A percentile compares a stretch with the other conserved stretches of the same genome.
Conservation (phyloP, 441 rosid species). For the Theobroma grandiflorum region DNA sequence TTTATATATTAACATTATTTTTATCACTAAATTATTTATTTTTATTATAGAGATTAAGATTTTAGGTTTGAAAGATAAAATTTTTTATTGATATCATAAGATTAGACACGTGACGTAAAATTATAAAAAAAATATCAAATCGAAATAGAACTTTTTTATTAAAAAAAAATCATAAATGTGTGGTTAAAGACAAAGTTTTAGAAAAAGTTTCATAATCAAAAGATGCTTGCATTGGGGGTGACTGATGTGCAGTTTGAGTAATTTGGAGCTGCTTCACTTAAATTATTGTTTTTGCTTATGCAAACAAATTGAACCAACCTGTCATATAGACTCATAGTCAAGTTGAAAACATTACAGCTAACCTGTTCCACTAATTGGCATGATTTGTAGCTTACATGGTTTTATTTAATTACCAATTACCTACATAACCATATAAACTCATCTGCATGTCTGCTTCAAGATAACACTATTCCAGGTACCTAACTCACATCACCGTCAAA, state of each 20-base stretch:
- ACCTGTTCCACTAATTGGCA: constrained; percentile 25
- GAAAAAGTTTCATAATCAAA: too few species aligned
- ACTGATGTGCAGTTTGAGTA: constrained; percentile 9
- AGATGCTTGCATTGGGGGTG: not conserved
- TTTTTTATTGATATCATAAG: too few species aligned
- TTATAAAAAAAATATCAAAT: too few species aligned
- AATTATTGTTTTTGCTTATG: constrained; percentile 7
- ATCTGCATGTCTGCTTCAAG: not conserved
- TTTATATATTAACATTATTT: too few species aligned
- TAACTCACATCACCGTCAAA: not conserved
- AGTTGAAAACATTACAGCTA: not conserved
- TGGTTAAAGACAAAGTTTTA: too few species aligned
- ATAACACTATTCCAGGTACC: not conserved
- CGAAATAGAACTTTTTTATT: too few species aligned
- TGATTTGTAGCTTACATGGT: not conserved
- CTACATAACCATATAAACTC: not conserved
- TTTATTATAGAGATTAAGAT: too few species aligned
- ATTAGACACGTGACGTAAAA: too few species aligned
- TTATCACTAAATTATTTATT: too few species aligned
- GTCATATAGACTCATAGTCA: not conserved
- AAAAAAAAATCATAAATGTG: too few species aligned
- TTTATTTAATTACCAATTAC: not conserved
- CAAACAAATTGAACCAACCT: constrained; percentile 6
- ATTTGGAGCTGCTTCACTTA: not conserved
- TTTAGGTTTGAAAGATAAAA: too few species aligned